phyloP scores from a whole-genome alignment of 805 yeast species.

The Candida dajiaensis region DNA sequence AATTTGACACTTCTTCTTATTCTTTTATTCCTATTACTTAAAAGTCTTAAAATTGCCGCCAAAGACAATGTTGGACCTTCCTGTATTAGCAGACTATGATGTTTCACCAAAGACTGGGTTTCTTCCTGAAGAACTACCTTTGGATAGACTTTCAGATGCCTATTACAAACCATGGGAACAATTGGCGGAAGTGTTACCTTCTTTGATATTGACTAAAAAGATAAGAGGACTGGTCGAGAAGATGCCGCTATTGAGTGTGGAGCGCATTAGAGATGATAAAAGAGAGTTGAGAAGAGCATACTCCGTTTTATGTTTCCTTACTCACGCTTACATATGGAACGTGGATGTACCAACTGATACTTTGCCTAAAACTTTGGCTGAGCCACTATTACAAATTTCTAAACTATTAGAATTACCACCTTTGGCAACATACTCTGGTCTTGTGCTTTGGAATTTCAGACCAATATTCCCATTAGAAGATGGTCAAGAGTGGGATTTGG shows the following conservation, averaged over 20 bases:
- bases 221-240: slow-evolving; percentile 59
- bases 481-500: slow-evolving; percentile 39
- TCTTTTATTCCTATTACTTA: too few relatives aligned
- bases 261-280: slow-evolving; percentile 31
- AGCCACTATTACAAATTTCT: slow-evolving; percentile 59
- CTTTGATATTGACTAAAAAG: slow-evolving; percentile 60
- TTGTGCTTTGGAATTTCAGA: slow-evolving; percentile 84
- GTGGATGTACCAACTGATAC: slow-evolving; percentile 52
- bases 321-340: slow-evolving; percentile 92
- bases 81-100: slow-evolving; percentile 57
- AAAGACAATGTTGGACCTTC: slow-evolving; percentile 28
- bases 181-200: slow-evolving; percentile 60
- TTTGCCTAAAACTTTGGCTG: slow-evolving; percentile 63
- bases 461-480: slow-evolving; percentile 42
- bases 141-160: slow-evolving; percentile 48
- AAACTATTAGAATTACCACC: slow-evolving; percentile 73
- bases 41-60: too few relatives aligned
- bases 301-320: slow-evolving; percentile 67
- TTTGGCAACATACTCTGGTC: slow-evolving; percentile 79
- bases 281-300: slow-evolving; percentile 74
- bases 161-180: slow-evolving; percentile 78
- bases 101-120: slow-evolving; percentile 72
- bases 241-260: slow-evolving; percentile 50
- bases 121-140: slow-evolving; percentile 65
- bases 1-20: neutral